Conservation (phyloP, 1,139 yeast genomes). For the Eremothecium coryli region DNA sequence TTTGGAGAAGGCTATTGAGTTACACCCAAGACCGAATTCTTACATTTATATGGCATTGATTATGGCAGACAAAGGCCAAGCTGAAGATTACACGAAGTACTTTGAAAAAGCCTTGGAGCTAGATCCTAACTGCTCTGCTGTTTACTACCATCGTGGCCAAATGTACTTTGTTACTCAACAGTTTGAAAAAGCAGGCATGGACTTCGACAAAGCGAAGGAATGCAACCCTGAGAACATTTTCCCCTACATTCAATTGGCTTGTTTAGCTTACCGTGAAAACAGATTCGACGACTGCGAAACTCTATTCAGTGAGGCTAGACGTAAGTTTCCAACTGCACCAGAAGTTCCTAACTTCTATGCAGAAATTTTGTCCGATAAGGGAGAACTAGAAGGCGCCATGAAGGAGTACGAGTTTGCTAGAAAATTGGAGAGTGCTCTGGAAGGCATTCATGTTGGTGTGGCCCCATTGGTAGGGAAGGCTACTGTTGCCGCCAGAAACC, state of each 20-base stretch:
- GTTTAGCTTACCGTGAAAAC: conserved; percentile 80
- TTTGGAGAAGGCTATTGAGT: conserved; percentile 53
- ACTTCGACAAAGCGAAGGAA: conserved; percentile 69
- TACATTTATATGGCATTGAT: conserved; percentile 78
- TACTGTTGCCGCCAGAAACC: conserved; percentile 54
- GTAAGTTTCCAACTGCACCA: conserved; percentile 75
- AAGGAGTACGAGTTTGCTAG: conserved; percentile 83
- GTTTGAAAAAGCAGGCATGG: conserved; percentile 59
- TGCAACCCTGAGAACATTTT: conserved; percentile 70
- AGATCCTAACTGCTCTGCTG: conserved; percentile 68
- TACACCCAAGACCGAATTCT: conserved; percentile 73
- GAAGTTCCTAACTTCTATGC: conserved; percentile 95
- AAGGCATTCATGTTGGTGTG: conserved; percentile 56
- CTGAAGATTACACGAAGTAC: conserved; percentile 43
- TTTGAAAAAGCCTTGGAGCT: conserved; percentile 64
- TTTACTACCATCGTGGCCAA: conserved; percentile 93
- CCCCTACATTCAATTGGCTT: conserved; percentile 87
- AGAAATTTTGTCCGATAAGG: conserved; percentile 80
- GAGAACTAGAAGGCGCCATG: conserved; percentile 62
- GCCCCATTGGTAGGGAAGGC: conserved; percentile 90
- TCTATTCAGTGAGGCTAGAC: conserved; percentile 63
- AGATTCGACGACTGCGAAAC: conserved; percentile 50
- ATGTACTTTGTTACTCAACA: conserved; percentile 74
- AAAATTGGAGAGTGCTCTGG: conserved; percentile 53
- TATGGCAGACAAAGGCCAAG: conserved; percentile 71